phyloP scores from a whole-genome alignment of 23 red algal species.

The Gracilariopsis chorda region DNA sequence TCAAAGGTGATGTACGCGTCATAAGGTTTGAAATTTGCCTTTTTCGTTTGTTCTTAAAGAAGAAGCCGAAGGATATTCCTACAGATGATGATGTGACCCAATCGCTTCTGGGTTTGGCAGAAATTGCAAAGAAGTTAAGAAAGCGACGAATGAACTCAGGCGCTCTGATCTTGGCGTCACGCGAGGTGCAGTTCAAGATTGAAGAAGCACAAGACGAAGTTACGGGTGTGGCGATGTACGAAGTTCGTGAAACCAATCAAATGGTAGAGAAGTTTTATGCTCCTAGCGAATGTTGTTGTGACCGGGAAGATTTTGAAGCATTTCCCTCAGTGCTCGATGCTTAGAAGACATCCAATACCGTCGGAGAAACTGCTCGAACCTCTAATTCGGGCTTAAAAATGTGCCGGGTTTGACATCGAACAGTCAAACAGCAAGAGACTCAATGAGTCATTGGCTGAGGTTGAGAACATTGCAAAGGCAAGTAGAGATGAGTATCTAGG shows the following conservation, averaged over 20 bases:
- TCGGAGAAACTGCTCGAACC: constrained; percentile 77
- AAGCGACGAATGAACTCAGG: constrained; percentile 61
- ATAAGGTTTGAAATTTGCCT: no score
- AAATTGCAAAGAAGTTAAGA: constrained; percentile 58
- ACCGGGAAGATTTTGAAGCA: constrained; percentile 50
- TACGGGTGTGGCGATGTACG: constrained; percentile 50
- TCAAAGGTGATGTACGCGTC: no score
- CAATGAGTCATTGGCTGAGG: constrained; percentile 61
- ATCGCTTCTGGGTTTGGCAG: constrained; percentile 49
- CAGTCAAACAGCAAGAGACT: constrained; percentile 73
- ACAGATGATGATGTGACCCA: constrained; percentile 24
- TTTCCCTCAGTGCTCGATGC: constrained; percentile 78
- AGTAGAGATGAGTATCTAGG: constrained; percentile 61
- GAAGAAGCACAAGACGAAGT: constrained; percentile 47
- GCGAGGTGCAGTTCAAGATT: constrained; percentile 80
- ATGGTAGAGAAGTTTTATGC: constrained; percentile 96
- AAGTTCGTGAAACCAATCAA: constrained; percentile 77
- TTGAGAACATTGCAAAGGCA: constrained; percentile 21
- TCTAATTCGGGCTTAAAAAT: constrained; percentile 42
- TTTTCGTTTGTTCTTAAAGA: no score
- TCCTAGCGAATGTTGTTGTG: constrained; percentile 79
- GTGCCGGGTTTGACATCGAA: constrained; percentile 63
- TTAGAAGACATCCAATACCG: constrained; percentile 77
- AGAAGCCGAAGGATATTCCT: background rate
- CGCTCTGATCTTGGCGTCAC: constrained; percentile 78